Evolutionary conservation across 2,329 filamentous ascomycete species (phyloP), one percentile per base, ranked within the genome.

Genomic region (Aspergillus ibericus): DNA sequence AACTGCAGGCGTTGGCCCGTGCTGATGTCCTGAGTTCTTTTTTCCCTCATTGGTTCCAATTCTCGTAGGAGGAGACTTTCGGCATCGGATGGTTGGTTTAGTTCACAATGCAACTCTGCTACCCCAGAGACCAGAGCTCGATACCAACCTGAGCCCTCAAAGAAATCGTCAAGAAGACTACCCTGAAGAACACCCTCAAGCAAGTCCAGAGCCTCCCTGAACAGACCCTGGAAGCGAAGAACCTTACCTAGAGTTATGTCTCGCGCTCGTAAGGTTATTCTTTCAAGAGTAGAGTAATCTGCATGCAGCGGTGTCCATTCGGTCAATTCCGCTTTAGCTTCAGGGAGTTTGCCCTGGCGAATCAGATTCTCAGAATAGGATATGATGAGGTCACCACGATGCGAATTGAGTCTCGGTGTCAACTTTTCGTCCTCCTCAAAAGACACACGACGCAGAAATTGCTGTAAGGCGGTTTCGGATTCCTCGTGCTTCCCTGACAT

Each of bases 281-380:
- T 29, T 32, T 54, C 52, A 32, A 54, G 36, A 27, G 38, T 29
- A 15, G 52, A 54, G 16, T 27, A 35, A 18, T 25, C 22, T 42
- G 15, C 22, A 42, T 32, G 22, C 20, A 47, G 20, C 20, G 52
- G 38, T 16, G 12, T 42, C 52, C 52, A 54, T 27, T 59, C 60
- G 59, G 16, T 42, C 38, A 64, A 35, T 25, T 64, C 53, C 5
- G 22, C 34, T 49, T 64, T 53, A n/a, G 62, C 62, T 34, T 54
- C 52, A 4, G 20, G 16, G 27, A 63, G 52, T n/a, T 63, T 42
- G 9, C 59, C 55, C 32, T 63, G 34, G 16, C 53, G 53, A 25
- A 63, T 56, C 46, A 64, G 50, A 53, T 56, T 61, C 18, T 58
- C 56, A 9, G 58, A 49, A 55, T 53, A 58, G 1, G 58, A 61